Evolutionary conservation across 768 basidiomycete species (phyloP).

Genomic region (Astraeus odoratus): DNA sequence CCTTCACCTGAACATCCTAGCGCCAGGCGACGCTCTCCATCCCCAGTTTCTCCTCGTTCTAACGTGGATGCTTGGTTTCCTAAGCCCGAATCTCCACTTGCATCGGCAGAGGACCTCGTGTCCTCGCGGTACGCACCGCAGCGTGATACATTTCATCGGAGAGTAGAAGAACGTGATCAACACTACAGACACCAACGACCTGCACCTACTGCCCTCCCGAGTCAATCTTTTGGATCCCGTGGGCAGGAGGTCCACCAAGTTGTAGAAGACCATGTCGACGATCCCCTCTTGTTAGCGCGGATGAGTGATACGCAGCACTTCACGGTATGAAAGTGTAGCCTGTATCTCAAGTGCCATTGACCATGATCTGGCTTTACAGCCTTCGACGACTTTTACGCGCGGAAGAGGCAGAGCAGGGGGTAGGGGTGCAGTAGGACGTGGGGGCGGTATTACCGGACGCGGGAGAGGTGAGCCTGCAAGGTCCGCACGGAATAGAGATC

Average conservation of each 20-base stretch:
- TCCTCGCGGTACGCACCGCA: neutral
- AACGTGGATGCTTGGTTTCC: neutral
- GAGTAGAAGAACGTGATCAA: neutral
- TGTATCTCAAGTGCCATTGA: neutral
- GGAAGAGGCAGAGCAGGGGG: slow-evolving; percentile 16
- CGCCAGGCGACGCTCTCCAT: neutral
- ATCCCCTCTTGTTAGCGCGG: slow-evolving; percentile 19
- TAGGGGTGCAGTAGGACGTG: slow-evolving; percentile 17
- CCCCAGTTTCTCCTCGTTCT: neutral
- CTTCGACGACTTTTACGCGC: slow-evolving; percentile 10
- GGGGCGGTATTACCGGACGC: slow-evolving; percentile 4
- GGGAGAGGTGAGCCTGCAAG: neutral
- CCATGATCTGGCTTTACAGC: slow-evolving; percentile 7
- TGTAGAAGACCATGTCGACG: slow-evolving; percentile 9
- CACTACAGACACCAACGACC: neutral
- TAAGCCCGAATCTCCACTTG: neutral
- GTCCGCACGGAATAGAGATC: slow-evolving; percentile 10
- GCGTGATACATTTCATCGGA: neutral
- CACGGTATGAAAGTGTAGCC: slow-evolving; percentile 13
- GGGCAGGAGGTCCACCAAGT: slow-evolving; percentile 1
- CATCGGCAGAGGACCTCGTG: too few relatives aligned
- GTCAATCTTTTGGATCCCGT: neutral
- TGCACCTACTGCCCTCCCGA: neutral
- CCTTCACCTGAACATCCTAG: slow-evolving; percentile 5
- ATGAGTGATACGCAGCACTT: slow-evolving; percentile 15